These are phyloP conservation scores for Fremontodendron californicum DNA, from an alignment of 345 rosid genomes.

Conservation along the genomic window DNA sequence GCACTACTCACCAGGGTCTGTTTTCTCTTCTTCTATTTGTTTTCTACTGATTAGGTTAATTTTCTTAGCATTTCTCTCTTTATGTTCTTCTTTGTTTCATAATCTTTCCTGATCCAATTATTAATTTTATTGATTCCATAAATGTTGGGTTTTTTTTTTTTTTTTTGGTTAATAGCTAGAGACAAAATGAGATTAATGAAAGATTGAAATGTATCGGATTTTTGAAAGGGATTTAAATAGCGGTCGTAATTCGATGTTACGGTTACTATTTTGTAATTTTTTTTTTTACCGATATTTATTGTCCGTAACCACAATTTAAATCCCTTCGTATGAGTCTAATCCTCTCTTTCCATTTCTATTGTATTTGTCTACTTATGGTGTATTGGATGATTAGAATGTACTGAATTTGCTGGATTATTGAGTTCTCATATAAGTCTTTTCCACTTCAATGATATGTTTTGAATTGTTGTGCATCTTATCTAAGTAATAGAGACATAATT, in stretches of 20 bases:
- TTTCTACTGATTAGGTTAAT: too few species aligned
- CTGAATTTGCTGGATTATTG: too few species aligned
- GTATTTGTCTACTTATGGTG: background rate
- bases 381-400: too few species aligned
- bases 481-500: background rate
- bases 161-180: background rate
- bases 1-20: conserved; percentile 50
- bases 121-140: background rate
- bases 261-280: too few species aligned
- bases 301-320: too few species aligned
- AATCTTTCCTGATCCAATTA: background rate
- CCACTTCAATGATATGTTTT: too few species aligned
- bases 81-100: background rate
- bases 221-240: too few species aligned
- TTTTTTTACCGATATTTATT: too few species aligned
- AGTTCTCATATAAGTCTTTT: too few species aligned
- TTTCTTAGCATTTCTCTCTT: background rate
- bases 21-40: background rate
- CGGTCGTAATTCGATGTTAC: too few species aligned
- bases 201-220: background rate
- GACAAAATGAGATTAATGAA: background rate
- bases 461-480: background rate
- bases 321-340: background rate
- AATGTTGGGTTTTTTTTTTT: too few species aligned
- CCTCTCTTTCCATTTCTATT: background rate